Conservation (phyloP, 2,329 filamentous ascomycete genomes). For the Phaeosphaeriaceae sp. region DNA sequence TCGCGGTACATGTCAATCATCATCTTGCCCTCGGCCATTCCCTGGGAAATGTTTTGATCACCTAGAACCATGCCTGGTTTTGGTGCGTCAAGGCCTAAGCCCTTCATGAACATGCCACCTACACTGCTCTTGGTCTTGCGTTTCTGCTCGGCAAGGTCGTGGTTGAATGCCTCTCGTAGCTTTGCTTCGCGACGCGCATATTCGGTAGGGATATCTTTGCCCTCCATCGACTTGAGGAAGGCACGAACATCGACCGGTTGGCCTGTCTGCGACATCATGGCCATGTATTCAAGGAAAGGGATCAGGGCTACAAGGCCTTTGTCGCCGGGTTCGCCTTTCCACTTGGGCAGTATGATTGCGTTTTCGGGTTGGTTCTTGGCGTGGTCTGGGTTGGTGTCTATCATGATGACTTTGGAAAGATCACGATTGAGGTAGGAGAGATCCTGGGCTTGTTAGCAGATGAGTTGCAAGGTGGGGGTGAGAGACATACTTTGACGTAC, state of each 20-base stretch:
- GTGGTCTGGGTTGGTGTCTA: constrained; percentile 84
- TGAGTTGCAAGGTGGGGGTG: neutral
- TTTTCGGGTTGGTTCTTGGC: constrained; percentile 95
- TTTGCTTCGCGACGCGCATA: constrained; percentile 88
- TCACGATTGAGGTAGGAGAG: constrained; percentile 97
- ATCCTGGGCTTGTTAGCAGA: constrained; percentile 64
- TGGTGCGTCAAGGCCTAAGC: constrained; percentile 76
- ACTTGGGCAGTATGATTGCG: constrained; percentile 87
- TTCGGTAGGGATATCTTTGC: constrained; percentile 85
- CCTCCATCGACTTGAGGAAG: constrained; percentile 85
- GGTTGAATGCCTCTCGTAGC: constrained; percentile 83
- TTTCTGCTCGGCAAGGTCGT: constrained; percentile 73
- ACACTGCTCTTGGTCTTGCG: constrained; percentile 66
- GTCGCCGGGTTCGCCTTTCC: constrained; percentile 83
- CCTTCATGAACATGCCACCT: constrained; percentile 71
- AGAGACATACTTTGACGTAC: constrained; percentile 80
- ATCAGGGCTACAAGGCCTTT: constrained; percentile 87
- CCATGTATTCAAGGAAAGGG: constrained; percentile 96
- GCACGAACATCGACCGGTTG: constrained; percentile 80
- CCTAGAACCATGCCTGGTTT: constrained; percentile 61
- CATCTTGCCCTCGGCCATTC: constrained; percentile 93
- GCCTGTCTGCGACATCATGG: constrained; percentile 74
- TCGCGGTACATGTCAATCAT: constrained; percentile 93
- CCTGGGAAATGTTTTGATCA: constrained; percentile 70
- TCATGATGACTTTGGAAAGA: constrained; percentile 90